These are phyloP conservation scores for Trichoderma orchidacearum DNA, from an alignment of 495 filamentous ascomycete genomes.

Conservation along the genomic window DNA sequence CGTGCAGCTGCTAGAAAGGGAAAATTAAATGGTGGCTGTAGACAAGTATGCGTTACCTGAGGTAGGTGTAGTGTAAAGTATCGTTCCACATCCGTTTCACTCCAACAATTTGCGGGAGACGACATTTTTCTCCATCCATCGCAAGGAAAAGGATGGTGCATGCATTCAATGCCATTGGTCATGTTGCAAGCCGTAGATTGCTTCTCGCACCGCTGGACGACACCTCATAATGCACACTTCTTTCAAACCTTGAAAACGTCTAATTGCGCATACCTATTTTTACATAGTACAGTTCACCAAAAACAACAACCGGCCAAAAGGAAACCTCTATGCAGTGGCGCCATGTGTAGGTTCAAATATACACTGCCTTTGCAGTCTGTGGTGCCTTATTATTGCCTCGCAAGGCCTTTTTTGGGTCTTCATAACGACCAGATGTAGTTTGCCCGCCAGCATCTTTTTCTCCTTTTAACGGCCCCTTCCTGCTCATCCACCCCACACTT, in stretches of 20 bases:
- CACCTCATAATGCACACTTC: too few relatives aligned
- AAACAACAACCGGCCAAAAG: neutral
- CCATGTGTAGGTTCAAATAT: conserved; percentile 1
- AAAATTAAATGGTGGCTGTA: too few relatives aligned
- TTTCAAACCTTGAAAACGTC: neutral
- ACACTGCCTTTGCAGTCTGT: neutral
- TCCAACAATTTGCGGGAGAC: too few relatives aligned
- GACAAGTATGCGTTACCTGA: too few relatives aligned
- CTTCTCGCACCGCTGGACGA: too few relatives aligned
- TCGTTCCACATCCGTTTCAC: too few relatives aligned
- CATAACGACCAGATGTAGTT: neutral
- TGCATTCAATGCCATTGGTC: too few relatives aligned
- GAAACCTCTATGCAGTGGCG: conserved; percentile 3
- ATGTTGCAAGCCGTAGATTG: too few relatives aligned
- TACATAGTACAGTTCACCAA: conserved; percentile 2
- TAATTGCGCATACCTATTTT: conserved; percentile 3
- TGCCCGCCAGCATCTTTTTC: neutral
- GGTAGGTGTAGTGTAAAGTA: too few relatives aligned
- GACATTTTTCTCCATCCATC: too few relatives aligned
- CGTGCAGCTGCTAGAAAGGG: too few relatives aligned
- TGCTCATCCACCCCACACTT: neutral
- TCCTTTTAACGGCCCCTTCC: neutral
- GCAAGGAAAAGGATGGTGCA: too few relatives aligned
- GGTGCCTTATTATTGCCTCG: neutral
- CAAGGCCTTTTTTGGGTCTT: neutral